Conservation (phyloP, 2,329 filamentous ascomycete genomes). For the Ophiosphaerella korrae region DNA sequence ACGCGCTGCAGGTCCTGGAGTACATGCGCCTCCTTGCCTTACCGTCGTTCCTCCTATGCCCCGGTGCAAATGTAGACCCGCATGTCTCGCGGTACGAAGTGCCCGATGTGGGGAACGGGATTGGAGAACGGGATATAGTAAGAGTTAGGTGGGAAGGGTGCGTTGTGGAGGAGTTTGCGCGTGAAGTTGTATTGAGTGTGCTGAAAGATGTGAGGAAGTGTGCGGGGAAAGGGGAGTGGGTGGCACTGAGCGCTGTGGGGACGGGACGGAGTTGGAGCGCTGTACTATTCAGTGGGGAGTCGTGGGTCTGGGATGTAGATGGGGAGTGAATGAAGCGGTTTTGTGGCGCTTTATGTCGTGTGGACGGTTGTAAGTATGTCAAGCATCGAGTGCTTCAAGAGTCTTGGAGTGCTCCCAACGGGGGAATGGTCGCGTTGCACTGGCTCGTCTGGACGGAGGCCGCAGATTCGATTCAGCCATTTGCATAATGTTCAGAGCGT, state of each 20-base stretch:
- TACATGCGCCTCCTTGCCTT: conserved; percentile 76
- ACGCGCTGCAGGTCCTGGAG: conserved; percentile 71
- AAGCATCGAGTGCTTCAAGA: too few species aligned
- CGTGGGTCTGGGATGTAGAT: too few species aligned
- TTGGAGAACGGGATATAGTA: conserved; percentile 32
- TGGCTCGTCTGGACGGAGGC: too few species aligned
- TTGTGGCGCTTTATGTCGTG: too few species aligned
- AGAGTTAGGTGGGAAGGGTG: conserved; percentile 53
- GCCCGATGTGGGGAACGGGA: conserved; percentile 50
- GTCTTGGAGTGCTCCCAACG: too few species aligned
- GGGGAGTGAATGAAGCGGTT: too few species aligned
- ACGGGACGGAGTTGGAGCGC: background rate
- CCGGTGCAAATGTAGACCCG: conserved; percentile 65
- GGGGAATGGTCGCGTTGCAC: too few species aligned
- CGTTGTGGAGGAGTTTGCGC: conserved; percentile 43
- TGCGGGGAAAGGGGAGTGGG: conserved; percentile 18
- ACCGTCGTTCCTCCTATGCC: conserved; percentile 56
- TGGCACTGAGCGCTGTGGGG: background rate
- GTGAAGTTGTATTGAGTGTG: conserved; percentile 32
- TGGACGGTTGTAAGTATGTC: too few species aligned
- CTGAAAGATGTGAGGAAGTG: conserved; percentile 14
- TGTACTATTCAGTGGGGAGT: too few species aligned
- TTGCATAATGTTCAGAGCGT: too few species aligned
- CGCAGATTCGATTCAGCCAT: too few species aligned
- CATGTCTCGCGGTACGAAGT: conserved; percentile 72